phyloP scores from a whole-genome alignment of 768 basidiomycete species.

The Crassisporium funariophilum region DNA sequence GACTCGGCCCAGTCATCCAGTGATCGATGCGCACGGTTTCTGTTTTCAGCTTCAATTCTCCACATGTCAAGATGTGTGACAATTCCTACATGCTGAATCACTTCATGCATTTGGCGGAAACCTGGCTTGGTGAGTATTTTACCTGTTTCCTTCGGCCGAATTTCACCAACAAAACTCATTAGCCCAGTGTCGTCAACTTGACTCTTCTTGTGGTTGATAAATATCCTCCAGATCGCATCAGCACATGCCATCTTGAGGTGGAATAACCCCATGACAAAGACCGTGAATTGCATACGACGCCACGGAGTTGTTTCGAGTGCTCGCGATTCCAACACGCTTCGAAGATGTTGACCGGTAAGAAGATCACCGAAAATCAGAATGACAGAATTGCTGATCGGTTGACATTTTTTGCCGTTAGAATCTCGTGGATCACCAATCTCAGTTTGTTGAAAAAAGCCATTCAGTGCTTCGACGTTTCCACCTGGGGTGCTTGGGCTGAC shows the following conservation, averaged over 20 bases:
- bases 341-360: conserved; percentile 25
- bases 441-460: conserved; percentile 19
- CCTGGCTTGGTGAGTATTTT: conserved; percentile 35
- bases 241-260: conserved; percentile 37
- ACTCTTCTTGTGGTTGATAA: conserved; percentile 15
- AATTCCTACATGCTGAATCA: conserved; percentile 31
- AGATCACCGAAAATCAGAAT: conserved; percentile 32
- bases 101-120: conserved; percentile 38
- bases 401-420: conserved; percentile 3
- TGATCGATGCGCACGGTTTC: not conserved
- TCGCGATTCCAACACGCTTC: conserved; percentile 21
- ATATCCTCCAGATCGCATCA: conserved; percentile 31
- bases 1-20: conserved; percentile 32
- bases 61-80: conserved; percentile 32
- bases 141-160: conserved; percentile 32
- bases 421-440: conserved; percentile 25
- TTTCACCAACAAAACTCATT: conserved; percentile 20
- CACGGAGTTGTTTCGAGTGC: conserved; percentile 29
- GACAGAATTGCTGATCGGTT: conserved; percentile 9
- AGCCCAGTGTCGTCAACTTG: conserved; percentile 22
- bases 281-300: conserved; percentile 29
- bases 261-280: conserved; percentile 36
- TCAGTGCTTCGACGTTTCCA: conserved; percentile 21
- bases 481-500: conserved; percentile 23
- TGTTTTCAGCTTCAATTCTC: conserved; percentile 20